phyloP scores from a whole-genome alignment of 108 stramenopile genomes.

The Cyclotella distinguenda region DNA sequence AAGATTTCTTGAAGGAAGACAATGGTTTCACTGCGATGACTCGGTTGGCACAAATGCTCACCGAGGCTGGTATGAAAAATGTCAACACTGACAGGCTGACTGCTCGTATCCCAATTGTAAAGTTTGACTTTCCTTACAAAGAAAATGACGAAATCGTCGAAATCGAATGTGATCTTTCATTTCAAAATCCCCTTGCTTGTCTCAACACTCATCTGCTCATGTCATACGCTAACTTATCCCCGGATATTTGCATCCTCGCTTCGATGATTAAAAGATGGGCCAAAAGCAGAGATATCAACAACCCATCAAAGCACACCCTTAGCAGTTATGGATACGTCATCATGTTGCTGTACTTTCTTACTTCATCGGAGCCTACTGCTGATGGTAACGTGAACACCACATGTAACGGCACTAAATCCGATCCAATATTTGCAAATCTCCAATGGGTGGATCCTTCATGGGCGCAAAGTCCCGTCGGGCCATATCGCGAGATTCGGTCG shows the following conservation, averaged over 20 bases:
- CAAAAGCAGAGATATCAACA: constrained; percentile 92
- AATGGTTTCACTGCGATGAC: constrained; percentile 78
- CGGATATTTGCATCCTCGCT: constrained; percentile 82
- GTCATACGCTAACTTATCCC: constrained; percentile 80
- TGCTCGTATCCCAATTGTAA: constrained; percentile 96
- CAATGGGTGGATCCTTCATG: constrained; percentile 86
- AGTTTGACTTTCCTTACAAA: constrained; percentile 74
- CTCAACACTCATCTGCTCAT: constrained; percentile 91
- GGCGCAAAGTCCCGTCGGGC: constrained; percentile 56
- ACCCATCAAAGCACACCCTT: constrained; percentile 91
- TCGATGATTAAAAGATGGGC: constrained; percentile 96
- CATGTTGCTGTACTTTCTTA: constrained; percentile 94
- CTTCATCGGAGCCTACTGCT: constrained; percentile 57
- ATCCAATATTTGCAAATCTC: constrained; percentile 92
- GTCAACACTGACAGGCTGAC: constrained; percentile 89
- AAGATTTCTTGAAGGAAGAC: constrained; percentile 40
- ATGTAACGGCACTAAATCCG: constrained; percentile 9
- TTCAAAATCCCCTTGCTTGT: constrained; percentile 95
- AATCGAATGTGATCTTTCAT: constrained; percentile 94
- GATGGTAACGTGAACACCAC: constrained; percentile 50
- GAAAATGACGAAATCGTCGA: constrained; percentile 55
- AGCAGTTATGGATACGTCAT: constrained; percentile 97
- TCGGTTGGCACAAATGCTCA: constrained; percentile 64
- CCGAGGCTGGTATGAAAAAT: constrained; percentile 73
- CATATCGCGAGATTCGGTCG: constrained; percentile 60